phyloP scores from a whole-genome alignment of 257 asterid species.

The Solanum chmielewskii region DNA sequence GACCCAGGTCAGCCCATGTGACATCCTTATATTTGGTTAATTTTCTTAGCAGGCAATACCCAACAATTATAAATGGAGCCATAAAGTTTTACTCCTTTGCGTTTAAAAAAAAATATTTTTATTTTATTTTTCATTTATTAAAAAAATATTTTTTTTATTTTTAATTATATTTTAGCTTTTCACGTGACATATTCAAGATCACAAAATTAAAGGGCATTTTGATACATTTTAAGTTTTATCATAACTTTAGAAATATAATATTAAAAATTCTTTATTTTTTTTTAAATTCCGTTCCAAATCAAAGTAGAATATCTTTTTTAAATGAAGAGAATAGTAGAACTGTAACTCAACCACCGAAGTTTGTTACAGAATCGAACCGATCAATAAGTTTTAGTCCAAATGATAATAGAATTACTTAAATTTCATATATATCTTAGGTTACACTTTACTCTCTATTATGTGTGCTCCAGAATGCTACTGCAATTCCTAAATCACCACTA shows the following conservation, averaged over 20 bases:
- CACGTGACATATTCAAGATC: too few species aligned
- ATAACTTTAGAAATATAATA: too few species aligned
- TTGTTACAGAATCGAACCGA: too few species aligned
- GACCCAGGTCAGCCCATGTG: background rate
- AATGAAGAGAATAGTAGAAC: background rate
- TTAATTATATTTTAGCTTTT: too few species aligned
- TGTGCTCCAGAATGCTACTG: background rate
- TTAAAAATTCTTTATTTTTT: too few species aligned
- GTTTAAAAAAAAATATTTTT: too few species aligned
- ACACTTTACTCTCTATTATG: background rate
- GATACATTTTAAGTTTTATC: too few species aligned
- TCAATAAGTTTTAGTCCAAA: background rate
- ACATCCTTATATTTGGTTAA: background rate
- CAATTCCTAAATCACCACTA: background rate
- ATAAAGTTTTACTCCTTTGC: background rate
- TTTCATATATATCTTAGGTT: background rate
- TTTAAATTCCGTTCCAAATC: too few species aligned
- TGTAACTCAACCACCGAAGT: background rate
- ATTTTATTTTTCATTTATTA: too few species aligned
- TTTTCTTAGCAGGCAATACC: background rate
- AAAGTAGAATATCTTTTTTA: too few species aligned
- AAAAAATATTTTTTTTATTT: too few species aligned
- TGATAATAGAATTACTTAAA: background rate
- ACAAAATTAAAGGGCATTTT: too few species aligned
- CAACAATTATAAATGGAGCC: background rate